These are phyloP conservation scores for Flaveria sonorensis DNA, from an alignment of 129 eudicot genomes.

Conservation along the genomic window DNA sequence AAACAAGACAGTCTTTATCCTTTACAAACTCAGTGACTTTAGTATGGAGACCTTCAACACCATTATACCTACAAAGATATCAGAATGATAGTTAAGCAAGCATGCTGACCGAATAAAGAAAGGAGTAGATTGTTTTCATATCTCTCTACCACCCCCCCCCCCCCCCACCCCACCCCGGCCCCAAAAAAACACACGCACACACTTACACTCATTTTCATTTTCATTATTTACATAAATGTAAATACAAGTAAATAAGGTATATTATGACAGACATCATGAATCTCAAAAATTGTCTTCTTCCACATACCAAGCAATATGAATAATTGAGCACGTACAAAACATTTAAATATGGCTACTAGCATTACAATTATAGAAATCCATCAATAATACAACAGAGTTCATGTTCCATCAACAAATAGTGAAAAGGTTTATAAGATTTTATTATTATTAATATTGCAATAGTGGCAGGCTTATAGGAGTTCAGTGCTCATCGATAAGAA, in stretches of 20 bases:
- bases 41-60: slow-evolving; percentile 90
- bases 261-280: neutral
- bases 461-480: neutral
- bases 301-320: neutral
- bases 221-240: neutral
- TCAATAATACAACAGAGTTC: neutral
- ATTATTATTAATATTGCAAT: slow-evolving; percentile 3
- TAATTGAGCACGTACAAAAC: neutral
- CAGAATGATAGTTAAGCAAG: slow-evolving; percentile 6
- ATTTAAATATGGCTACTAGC: slow-evolving; percentile 1
- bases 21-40: slow-evolving; percentile 84
- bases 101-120: slow-evolving; percentile 13
- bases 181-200: no score
- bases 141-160: neutral
- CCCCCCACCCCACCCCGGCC: no score
- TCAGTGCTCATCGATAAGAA: neutral
- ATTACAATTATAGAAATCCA: neutral
- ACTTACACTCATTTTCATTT: no score
- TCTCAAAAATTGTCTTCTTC: neutral
- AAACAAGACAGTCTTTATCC: slow-evolving; percentile 82
- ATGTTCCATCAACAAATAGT: slow-evolving; percentile 8
- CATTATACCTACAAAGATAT: slow-evolving; percentile 66
- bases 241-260: no score
- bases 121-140: neutral
- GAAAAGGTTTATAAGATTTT: slow-evolving; percentile 8